Evolutionary conservation across 148 eudicot species (phyloP).

Genomic region (Rhododendron simsii): DNA sequence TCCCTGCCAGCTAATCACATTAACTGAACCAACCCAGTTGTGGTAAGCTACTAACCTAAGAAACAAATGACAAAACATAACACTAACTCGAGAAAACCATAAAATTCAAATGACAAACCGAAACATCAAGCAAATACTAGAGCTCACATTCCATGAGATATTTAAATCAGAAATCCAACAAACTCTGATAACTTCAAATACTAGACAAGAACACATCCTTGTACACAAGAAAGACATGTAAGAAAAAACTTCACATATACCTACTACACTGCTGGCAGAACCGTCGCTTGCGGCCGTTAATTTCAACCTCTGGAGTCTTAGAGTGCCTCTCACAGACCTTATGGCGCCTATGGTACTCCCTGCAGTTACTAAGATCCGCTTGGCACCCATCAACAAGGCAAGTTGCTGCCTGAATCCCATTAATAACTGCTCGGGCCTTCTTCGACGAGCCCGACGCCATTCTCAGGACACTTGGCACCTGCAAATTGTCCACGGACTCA

Average conservation of each 20-base stretch:
- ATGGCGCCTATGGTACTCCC: constrained; percentile 68
- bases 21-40: neutral
- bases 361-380: constrained; percentile 56
- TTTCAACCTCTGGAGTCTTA: constrained; percentile 55
- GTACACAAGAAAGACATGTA: neutral
- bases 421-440: constrained; percentile 40
- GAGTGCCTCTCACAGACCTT: constrained; percentile 76
- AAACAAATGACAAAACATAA: neutral
- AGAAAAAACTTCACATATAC: constrained; percentile 14
- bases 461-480: constrained; percentile 13
- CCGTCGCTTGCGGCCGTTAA: constrained; percentile 51
- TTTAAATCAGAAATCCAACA: neutral
- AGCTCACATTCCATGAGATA: neutral
- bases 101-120: neutral
- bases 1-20: neutral
- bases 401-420: constrained; percentile 31
- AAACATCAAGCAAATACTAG: neutral
- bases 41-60: neutral
- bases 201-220: neutral
- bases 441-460: constrained; percentile 52
- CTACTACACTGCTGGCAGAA: constrained; percentile 83
- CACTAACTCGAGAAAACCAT: neutral
- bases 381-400: constrained; percentile 65
- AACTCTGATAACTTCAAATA: neutral
- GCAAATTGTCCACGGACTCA: constrained; percentile 17